phyloP scores from a whole-genome alignment of 2,329 filamentous ascomycete species.

The Aspergillus felis region DNA sequence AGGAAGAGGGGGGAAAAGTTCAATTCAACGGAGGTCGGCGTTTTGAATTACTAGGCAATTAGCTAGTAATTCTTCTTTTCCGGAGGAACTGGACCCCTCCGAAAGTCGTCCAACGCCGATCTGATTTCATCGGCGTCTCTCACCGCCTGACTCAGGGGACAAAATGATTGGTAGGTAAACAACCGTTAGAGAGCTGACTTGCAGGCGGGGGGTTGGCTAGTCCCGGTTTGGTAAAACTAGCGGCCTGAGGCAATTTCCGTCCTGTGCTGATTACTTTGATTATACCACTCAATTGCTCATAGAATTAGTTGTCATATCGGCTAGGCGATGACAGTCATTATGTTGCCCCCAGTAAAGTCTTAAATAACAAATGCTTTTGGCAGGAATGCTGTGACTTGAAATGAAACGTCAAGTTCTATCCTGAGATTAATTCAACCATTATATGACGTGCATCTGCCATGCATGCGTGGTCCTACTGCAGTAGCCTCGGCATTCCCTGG shows the following conservation, averaged over 20 bases:
- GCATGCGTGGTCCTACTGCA: neutral
- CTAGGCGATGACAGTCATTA: neutral
- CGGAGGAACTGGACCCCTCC: slow-evolving; percentile 1
- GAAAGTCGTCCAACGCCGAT: slow-evolving; percentile 1
- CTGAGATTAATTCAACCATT: no score
- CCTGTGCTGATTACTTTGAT: neutral
- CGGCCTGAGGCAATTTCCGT: neutral
- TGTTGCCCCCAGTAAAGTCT: neutral
- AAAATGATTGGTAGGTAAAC: neutral
- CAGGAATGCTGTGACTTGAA: neutral
- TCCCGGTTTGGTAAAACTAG: neutral
- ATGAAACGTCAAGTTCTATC: neutral
- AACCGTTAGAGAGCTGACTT: neutral
- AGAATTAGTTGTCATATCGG: neutral
- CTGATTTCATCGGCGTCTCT: neutral
- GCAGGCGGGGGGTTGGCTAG: neutral
- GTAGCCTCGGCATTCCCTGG: neutral
- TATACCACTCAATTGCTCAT: neutral
- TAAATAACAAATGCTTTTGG: neutral
- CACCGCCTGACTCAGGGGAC: neutral
- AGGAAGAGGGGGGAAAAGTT: neutral
- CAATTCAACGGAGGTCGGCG: neutral
- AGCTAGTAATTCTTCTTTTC: neutral
- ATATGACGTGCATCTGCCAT: neutral
- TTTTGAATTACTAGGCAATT: neutral